Conservation (phyloP, 495 filamentous ascomycete genomes). For the Chaetomium tenue region DNA sequence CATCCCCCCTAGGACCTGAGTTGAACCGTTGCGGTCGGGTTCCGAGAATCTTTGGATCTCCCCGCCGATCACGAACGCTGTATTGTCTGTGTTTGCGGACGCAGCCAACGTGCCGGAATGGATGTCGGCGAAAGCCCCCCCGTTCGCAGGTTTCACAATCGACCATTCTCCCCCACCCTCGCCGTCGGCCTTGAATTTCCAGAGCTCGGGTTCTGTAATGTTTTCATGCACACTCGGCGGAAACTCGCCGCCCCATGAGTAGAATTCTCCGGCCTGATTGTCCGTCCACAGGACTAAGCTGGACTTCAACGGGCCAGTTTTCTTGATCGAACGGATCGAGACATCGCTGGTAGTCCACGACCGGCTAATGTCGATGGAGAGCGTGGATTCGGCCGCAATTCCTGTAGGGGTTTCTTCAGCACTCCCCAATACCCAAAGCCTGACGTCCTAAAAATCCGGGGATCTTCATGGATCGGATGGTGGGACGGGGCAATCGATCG, state of each 20-base stretch:
- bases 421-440: background rate
- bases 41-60: background rate
- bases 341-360: background rate
- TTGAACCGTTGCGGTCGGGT: background rate
- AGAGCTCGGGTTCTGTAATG: background rate
- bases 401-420: background rate
- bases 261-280: background rate
- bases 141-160: background rate
- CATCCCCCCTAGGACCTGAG: background rate
- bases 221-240: background rate
- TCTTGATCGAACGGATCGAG: background rate
- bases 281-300: background rate
- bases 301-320: background rate
- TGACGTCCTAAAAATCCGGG: background rate
- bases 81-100: background rate
- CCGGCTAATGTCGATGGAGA: conserved; percentile 1
- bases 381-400: background rate
- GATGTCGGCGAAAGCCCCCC: background rate
- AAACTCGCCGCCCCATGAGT: background rate
- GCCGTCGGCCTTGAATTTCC: conserved; percentile 2
- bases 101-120: background rate
- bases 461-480: background rate
- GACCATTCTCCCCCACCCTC: background rate
- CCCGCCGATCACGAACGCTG: background rate
- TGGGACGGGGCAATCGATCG: background rate